These are phyloP conservation scores for Begonia fuchsioides DNA, from an alignment of 306 rosid species.

Conservation along the genomic window DNA sequence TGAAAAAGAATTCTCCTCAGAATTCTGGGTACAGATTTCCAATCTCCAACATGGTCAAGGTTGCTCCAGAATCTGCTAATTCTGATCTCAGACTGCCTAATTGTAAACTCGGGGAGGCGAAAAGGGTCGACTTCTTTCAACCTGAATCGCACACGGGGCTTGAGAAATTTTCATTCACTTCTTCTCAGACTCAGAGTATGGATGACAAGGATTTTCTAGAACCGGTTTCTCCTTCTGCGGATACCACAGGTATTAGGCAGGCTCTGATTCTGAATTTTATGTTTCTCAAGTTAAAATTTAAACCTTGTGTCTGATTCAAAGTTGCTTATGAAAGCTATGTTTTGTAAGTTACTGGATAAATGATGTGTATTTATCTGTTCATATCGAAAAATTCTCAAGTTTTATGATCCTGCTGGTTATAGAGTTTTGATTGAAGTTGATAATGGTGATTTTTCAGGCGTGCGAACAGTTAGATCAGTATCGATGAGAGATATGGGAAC, in stretches of 20 bases:
- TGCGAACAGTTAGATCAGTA: slow-evolving; percentile 69
- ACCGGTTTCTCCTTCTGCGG: slow-evolving; percentile 23
- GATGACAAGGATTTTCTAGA: slow-evolving; percentile 17
- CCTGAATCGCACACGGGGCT: slow-evolving; percentile 36
- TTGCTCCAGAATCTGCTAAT: slow-evolving; percentile 57
- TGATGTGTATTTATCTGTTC: too few relatives aligned
- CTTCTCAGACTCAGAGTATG: slow-evolving; percentile 33
- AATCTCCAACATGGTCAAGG: slow-evolving; percentile 46
- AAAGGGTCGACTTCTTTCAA: slow-evolving; percentile 66
- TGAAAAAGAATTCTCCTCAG: slow-evolving; percentile 37
- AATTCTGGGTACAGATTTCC: not conserved
- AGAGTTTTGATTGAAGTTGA: too few relatives aligned
- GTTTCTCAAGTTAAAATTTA: too few relatives aligned
- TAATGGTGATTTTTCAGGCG: slow-evolving; percentile 19
- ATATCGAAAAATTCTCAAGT: too few relatives aligned
- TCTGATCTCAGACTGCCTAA: slow-evolving; percentile 33
- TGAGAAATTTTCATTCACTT: slow-evolving; percentile 61
- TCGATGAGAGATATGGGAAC: slow-evolving; percentile 99
- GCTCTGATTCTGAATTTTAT: slow-evolving; percentile 1
- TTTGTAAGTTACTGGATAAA: too few relatives aligned
- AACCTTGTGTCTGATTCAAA: too few relatives aligned
- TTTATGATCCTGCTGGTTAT: too few relatives aligned
- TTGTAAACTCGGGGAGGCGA: slow-evolving; percentile 43
- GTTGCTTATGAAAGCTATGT: too few relatives aligned
- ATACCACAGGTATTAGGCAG: slow-evolving; percentile 35